A percentile compares a stretch with the other conserved stretches of the same genome.
phyloP scores from a whole-genome alignment of 2,329 filamentous ascomycete species.

The Penicillium sp. region DNA sequence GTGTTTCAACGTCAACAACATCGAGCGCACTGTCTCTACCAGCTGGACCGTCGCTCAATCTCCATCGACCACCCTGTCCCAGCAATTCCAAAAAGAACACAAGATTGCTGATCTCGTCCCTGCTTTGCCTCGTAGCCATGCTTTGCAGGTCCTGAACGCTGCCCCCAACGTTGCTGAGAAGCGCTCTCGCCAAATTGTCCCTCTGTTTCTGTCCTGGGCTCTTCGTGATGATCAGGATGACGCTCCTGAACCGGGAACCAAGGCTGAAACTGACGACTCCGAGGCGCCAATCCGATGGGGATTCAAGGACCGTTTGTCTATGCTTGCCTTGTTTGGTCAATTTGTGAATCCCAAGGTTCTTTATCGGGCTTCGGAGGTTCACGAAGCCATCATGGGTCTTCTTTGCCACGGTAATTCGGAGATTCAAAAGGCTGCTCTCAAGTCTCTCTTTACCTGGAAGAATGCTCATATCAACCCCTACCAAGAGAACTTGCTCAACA shows the following conservation, averaged over 20 bases:
- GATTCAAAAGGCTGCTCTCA: constrained; percentile 81
- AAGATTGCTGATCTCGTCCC: constrained; percentile 35
- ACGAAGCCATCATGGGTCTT: constrained; percentile 72
- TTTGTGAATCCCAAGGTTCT: constrained; percentile 86
- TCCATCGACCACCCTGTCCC: constrained; percentile 62
- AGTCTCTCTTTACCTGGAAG: constrained; percentile 89
- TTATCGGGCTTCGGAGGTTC: constrained; percentile 76
- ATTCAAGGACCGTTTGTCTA: constrained; percentile 75
- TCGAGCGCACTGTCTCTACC: constrained; percentile 58
- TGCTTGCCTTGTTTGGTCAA: constrained; percentile 78
- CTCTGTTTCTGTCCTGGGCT: constrained; percentile 84
- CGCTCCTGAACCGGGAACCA: constrained; percentile 27
- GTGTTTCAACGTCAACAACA: constrained; percentile 71
- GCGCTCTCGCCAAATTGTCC: constrained; percentile 80
- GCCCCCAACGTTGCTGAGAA: constrained; percentile 81
- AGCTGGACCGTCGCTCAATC: constrained; percentile 59
- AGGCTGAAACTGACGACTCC: constrained; percentile 15
- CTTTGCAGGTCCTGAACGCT: constrained; percentile 74
- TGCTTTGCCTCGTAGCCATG: constrained; percentile 69
- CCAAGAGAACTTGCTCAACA: constrained; percentile 79
- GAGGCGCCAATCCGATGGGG: constrained; percentile 44
- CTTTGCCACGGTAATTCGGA: constrained; percentile 88
- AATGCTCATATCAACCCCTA: constrained; percentile 74
- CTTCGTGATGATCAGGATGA: constrained; percentile 53
- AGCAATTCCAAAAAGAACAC: constrained; percentile 68